Evolutionary conservation across 257 asterid species (phyloP).

Genomic region (Haberlea rhodopensis): DNA sequence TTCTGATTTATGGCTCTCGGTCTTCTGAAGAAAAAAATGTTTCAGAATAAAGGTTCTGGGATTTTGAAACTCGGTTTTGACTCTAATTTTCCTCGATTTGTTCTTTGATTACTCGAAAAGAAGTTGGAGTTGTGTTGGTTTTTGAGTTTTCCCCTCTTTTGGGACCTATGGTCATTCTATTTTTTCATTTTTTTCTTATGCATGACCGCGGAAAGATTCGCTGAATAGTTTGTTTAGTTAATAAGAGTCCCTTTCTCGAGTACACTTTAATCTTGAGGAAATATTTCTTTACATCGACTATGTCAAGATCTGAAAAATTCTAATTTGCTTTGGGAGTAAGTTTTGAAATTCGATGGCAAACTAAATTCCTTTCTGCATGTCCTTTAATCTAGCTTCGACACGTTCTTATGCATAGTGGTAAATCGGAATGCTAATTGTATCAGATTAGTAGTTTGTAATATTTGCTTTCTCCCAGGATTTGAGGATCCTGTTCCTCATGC

Average conservation of each 20-base stretch:
- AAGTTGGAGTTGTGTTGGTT: conserved; percentile 16
- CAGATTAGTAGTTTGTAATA: not conserved
- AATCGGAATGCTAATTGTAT: too few relatives aligned
- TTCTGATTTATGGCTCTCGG: conserved; percentile 19
- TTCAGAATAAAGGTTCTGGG: conserved; percentile 17
- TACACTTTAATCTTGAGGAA: not conserved
- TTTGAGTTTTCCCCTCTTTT: not conserved
- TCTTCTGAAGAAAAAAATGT: conserved; percentile 19
- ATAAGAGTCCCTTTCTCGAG: conserved; percentile 4
- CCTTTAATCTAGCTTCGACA: conserved; percentile 3
- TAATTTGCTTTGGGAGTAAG: not conserved
- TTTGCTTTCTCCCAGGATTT: not conserved
- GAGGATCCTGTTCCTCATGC: not conserved
- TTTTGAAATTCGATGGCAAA: conserved; percentile 7
- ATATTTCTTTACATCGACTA: not conserved
- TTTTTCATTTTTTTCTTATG: conserved; percentile 11
- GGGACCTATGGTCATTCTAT: not conserved
- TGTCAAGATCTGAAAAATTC: conserved; percentile 17
- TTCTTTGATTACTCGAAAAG: conserved; percentile 15
- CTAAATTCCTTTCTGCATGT: conserved; percentile 1
- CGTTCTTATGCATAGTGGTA: conserved; percentile 7
- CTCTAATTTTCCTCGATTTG: too few relatives aligned
- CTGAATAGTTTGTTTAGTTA: not conserved
- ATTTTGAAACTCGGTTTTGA: conserved; percentile 14
- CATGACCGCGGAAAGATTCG: conserved; percentile 12